These are phyloP conservation scores for Aspergillus ruber DNA, from an alignment of 2,329 filamentous ascomycete species.

Conservation along the genomic window DNA sequence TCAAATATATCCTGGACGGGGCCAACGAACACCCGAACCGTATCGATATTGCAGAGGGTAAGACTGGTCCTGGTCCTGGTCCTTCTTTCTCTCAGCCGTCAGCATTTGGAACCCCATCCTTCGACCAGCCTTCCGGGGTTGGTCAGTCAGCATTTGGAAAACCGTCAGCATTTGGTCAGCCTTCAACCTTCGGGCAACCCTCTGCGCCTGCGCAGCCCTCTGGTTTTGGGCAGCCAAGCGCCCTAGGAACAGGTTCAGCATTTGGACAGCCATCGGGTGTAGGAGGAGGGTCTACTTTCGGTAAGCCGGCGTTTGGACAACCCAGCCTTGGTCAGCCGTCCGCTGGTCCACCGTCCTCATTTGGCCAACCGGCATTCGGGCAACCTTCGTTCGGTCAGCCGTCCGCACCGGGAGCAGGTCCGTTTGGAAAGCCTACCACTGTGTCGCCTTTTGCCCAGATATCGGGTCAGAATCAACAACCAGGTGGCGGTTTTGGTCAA, in stretches of 20 bases:
- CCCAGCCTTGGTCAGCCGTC: conserved; percentile 38
- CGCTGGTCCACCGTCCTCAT: conserved; percentile 19
- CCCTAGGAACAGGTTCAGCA: conserved; percentile 23
- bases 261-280: conserved; percentile 37
- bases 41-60: conserved; percentile 46
- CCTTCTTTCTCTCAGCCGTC: conserved; percentile 29
- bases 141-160: conserved; percentile 22
- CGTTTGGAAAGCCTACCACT: conserved; percentile 32
- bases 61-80: conserved; percentile 22
- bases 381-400: conserved; percentile 21
- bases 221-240: conserved; percentile 19
- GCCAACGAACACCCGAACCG: conserved; percentile 70
- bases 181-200: conserved; percentile 13
- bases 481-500: conserved; percentile 23
- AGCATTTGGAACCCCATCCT: conserved; percentile 11
- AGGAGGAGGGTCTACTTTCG: conserved; percentile 12
- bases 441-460: conserved; percentile 42
- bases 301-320: conserved; percentile 26
- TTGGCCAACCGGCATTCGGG: conserved; percentile 29
- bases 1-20: conserved; percentile 60
- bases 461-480: conserved; percentile 16
- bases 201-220: conserved; percentile 13
- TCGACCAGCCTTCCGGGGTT: conserved; percentile 14
- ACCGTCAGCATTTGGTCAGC: conserved; percentile 9
- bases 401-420: conserved; percentile 15